Evolutionary conservation across 2,329 filamentous ascomycete genomes (phyloP).

Genomic region (Penicillium janthinellum): DNA sequence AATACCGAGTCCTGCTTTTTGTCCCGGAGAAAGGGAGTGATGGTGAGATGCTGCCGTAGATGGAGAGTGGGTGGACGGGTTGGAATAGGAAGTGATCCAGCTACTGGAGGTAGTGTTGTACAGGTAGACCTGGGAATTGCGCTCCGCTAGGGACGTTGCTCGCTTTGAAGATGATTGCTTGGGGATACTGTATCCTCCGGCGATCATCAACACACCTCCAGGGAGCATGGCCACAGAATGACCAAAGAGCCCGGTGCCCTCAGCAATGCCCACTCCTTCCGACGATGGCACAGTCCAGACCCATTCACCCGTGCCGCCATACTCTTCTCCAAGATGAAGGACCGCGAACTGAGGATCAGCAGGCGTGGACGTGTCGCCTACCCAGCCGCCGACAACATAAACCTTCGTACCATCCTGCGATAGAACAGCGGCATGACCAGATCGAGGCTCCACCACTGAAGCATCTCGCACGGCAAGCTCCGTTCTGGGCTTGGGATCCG

Average conservation of each 20-base stretch:
- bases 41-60: constrained; percentile 15
- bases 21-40: constrained; percentile 34
- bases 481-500: constrained; percentile 49
- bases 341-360: constrained; percentile 81
- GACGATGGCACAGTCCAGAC: constrained; percentile 45
- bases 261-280: constrained; percentile 39
- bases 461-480: constrained; percentile 59
- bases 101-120: constrained; percentile 63
- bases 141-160: constrained; percentile 29
- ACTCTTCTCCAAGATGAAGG: constrained; percentile 72
- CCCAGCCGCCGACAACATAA: constrained; percentile 87
- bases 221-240: constrained; percentile 64
- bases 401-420: constrained; percentile 77
- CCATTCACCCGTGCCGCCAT: constrained; percentile 57
- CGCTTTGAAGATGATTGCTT: constrained; percentile 42
- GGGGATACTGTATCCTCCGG: constrained; percentile 59
- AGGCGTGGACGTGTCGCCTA: constrained; percentile 73
- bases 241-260: constrained; percentile 58
- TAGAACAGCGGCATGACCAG: constrained; percentile 83
- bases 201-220: constrained; percentile 63
- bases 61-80: constrained; percentile 36
- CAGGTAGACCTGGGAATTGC: constrained; percentile 55
- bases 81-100: constrained; percentile 61
- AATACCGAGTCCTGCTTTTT: constrained; percentile 62
- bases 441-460: constrained; percentile 71